Percentiles rank a stretch among this genome's conserved stretches.
Evolutionary conservation across 805 yeast genomes (phyloP).

Genomic region (Kuraishia borneana): DNA sequence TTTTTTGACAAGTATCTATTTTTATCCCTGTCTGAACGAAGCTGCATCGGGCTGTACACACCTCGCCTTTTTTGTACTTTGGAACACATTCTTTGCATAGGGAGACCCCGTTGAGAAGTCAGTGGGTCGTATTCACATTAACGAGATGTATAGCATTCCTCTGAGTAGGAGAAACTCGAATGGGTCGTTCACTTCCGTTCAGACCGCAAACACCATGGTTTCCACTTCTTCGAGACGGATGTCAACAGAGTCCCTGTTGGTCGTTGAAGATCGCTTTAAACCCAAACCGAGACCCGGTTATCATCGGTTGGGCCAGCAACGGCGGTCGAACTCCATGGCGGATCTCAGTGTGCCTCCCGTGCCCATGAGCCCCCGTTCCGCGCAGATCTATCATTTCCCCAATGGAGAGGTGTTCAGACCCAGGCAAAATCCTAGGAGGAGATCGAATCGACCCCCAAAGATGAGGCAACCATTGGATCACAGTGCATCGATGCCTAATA

Average conservation of each 20-base stretch:
- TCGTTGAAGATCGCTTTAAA: constrained; percentile 26
- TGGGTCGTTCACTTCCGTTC: background rate
- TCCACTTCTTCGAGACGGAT: constrained; percentile 17
- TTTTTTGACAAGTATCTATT: too few species aligned
- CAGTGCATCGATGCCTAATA: constrained; percentile 1
- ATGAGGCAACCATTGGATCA: constrained; percentile 3
- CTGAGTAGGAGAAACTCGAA: constrained; percentile 2
- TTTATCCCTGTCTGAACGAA: too few species aligned
- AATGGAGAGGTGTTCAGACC: constrained; percentile 46
- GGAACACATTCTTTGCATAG: too few species aligned
- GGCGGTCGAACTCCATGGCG: constrained; percentile 10
- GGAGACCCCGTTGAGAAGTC: too few species aligned
- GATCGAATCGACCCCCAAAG: constrained; percentile 25
- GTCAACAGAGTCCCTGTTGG: constrained; percentile 27
- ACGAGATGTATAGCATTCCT: too few species aligned
- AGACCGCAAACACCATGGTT: background rate
- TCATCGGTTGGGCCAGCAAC: constrained; percentile 1
- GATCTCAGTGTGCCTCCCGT: constrained; percentile 4
- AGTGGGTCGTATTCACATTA: too few species aligned
- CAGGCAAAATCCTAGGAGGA: constrained; percentile 25
- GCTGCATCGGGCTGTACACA: too few species aligned
- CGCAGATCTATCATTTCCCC: constrained; percentile 26
- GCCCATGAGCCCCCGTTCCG: constrained; percentile 1
- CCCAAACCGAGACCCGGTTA: constrained; percentile 22
- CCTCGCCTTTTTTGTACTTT: too few species aligned